Percentiles rank a stretch among this genome's conserved stretches.
Evolutionary conservation across 1,284 basidiomycete genomes (phyloP).

Genomic region (Athelia psychrophila): DNA sequence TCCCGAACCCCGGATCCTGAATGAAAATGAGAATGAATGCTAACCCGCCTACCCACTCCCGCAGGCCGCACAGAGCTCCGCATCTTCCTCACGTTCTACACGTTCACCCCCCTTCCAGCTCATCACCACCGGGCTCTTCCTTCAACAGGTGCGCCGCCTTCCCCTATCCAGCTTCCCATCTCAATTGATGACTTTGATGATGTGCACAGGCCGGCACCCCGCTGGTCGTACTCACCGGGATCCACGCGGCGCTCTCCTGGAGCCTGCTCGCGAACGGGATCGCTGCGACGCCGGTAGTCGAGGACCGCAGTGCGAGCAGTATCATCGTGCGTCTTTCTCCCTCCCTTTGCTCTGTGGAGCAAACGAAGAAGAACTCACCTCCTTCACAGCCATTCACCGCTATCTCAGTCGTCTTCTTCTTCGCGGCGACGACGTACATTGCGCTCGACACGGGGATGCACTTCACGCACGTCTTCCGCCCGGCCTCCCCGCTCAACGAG

Average conservation of each 20-base stretch:
- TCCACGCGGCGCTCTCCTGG: conserved; percentile 79
- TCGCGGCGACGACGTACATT: conserved; percentile 74
- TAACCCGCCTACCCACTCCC: conserved; percentile 12
- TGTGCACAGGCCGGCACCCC: conserved; percentile 61
- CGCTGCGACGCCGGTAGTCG: conserved; percentile 79
- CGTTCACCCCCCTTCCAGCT: conserved; percentile 73
- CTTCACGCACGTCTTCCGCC: conserved; percentile 59
- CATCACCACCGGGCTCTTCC: conserved; percentile 71
- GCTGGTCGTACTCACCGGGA: conserved; percentile 68
- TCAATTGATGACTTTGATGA: too few relatives aligned
- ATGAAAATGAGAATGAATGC: too few relatives aligned
- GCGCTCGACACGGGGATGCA: conserved; percentile 72
- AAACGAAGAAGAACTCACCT: neutral
- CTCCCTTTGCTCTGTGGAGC: neutral
- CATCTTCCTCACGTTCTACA: conserved; percentile 62
- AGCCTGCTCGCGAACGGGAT: conserved; percentile 74
- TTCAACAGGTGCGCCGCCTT: too few relatives aligned
- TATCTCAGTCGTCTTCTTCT: conserved; percentile 61
- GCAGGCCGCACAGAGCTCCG: conserved; percentile 74
- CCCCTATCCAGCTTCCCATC: too few relatives aligned
- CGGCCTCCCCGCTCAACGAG: conserved; percentile 49
- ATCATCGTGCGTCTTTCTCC: conserved; percentile 50
- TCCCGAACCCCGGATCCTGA: conserved; percentile 65
- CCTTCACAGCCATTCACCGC: conserved; percentile 57
- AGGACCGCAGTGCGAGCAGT: conserved; percentile 76